Percentiles rank a stretch among this genome's conserved stretches.
These are phyloP conservation scores for Ophioceras dolichostomum DNA, from an alignment of 2,329 filamentous ascomycete genomes.

Conservation along the genomic window DNA sequence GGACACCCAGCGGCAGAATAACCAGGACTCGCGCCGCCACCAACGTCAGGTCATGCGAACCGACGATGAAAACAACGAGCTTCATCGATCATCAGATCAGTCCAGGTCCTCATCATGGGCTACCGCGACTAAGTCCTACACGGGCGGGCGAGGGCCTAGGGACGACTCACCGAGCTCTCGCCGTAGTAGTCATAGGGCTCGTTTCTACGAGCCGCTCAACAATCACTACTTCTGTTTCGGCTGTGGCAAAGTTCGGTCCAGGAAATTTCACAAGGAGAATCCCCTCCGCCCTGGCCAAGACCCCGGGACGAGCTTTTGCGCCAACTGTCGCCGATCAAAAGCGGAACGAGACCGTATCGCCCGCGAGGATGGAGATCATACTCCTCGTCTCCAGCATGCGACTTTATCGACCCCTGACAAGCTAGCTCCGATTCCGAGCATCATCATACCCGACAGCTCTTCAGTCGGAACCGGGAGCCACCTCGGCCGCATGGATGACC, in stretches of 20 bases:
- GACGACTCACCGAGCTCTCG: no score
- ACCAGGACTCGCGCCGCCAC: no score
- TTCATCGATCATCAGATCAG: no score
- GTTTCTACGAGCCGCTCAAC: constrained; percentile 1
- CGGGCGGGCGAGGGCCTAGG: no score
- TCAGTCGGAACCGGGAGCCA: constrained; percentile 1
- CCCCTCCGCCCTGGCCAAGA: constrained; percentile 16
- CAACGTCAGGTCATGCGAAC: no score
- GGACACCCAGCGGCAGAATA: no score
- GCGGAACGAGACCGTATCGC: neutral
- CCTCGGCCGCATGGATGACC: neutral
- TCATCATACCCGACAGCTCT: constrained; percentile 2
- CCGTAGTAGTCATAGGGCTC: no score
- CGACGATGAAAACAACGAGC: no score
- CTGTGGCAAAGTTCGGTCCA: constrained; percentile 26
- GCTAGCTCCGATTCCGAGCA: no score
- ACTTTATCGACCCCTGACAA: no score
- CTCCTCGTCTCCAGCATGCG: neutral
- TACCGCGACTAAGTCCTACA: no score
- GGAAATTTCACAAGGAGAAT: constrained; percentile 22
- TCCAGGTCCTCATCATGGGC: no score
- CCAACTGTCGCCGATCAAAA: constrained; percentile 17
- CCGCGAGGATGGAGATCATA: constrained; percentile 5
- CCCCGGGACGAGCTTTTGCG: constrained; percentile 20
- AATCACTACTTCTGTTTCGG: constrained; percentile 26